Evolutionary conservation across 441 rosid species (phyloP).

Genomic region (Populus hybrid): DNA sequence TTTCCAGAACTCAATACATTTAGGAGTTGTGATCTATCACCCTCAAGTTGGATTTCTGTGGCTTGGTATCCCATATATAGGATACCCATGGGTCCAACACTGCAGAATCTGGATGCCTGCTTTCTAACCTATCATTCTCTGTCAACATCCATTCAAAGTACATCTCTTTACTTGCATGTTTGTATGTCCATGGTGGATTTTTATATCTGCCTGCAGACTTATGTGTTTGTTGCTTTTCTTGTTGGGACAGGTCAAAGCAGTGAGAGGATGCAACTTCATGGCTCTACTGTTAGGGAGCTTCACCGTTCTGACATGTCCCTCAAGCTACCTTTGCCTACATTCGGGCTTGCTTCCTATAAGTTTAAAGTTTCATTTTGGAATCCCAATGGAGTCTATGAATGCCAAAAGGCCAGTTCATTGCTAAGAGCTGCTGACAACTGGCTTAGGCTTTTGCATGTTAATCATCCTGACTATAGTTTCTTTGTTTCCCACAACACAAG

Average conservation of each 20-base stretch:
- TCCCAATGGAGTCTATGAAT: constrained; percentile 49
- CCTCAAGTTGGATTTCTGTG: constrained; percentile 87
- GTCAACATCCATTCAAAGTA: constrained; percentile 57
- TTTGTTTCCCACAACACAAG: constrained; percentile 48
- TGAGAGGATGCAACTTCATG: constrained; percentile 24
- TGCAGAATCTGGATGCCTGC: constrained; percentile 89
- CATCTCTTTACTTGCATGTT: not conserved
- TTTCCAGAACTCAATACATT: constrained; percentile 70
- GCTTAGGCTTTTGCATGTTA: constrained; percentile 63
- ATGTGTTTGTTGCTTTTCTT: not conserved
- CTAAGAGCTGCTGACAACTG: constrained; percentile 60
- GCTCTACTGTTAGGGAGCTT: constrained; percentile 31
- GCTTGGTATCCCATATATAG: constrained; percentile 97
- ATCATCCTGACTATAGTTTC: constrained; percentile 75
- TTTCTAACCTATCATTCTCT: constrained; percentile 78
- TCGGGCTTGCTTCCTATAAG: constrained; percentile 85
- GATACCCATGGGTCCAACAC: constrained; percentile 82
- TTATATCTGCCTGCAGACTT: not conserved
- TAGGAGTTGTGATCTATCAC: constrained; percentile 73
- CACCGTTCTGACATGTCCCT: constrained; percentile 25
- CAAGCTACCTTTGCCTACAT: constrained; percentile 55
- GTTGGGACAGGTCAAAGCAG: constrained; percentile 31
- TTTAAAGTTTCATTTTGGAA: constrained; percentile 77
- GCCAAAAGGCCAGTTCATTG: constrained; percentile 53
- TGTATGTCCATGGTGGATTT: not conserved